These are phyloP conservation scores for Forsythia viridissima DNA, from an alignment of 257 asterid genomes.

Conservation along the genomic window DNA sequence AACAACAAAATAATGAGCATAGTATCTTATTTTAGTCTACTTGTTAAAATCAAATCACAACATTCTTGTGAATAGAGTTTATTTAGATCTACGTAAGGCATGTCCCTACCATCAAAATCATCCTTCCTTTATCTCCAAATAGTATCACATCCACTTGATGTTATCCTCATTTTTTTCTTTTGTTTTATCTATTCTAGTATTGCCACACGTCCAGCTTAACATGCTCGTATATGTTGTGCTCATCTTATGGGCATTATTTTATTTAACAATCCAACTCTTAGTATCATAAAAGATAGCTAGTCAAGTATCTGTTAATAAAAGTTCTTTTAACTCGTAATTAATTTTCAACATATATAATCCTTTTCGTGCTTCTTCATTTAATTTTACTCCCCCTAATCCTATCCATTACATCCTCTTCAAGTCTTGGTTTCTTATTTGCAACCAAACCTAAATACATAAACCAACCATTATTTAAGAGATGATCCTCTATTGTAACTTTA, in stretches of 20 bases:
- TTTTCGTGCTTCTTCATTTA: not conserved
- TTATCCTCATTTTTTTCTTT: not conserved
- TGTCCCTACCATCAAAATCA: not conserved
- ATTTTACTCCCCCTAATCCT: not conserved
- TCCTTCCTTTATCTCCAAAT: not conserved
- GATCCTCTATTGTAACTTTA: not conserved
- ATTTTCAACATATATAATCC: not conserved
- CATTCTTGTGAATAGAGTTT: not conserved
- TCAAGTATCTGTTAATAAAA: not conserved
- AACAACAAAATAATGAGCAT: not conserved
- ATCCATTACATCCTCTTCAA: not conserved
- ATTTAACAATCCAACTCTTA: not conserved
- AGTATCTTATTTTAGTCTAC: not conserved
- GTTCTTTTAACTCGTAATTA: not conserved
- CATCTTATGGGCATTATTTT: not conserved
- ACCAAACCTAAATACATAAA: not conserved
- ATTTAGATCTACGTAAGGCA: not conserved
- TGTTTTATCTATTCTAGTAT: not conserved
- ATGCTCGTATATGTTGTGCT: not conserved
- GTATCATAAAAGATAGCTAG: not conserved
- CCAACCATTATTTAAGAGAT: not conserved
- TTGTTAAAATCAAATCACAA: not conserved
- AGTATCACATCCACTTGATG: not conserved
- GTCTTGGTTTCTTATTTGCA: not conserved
- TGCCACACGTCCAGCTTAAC: not conserved